phyloP scores from a whole-genome alignment of 192 early-diverging fungal species.

The Obelidium mucronatum region DNA sequence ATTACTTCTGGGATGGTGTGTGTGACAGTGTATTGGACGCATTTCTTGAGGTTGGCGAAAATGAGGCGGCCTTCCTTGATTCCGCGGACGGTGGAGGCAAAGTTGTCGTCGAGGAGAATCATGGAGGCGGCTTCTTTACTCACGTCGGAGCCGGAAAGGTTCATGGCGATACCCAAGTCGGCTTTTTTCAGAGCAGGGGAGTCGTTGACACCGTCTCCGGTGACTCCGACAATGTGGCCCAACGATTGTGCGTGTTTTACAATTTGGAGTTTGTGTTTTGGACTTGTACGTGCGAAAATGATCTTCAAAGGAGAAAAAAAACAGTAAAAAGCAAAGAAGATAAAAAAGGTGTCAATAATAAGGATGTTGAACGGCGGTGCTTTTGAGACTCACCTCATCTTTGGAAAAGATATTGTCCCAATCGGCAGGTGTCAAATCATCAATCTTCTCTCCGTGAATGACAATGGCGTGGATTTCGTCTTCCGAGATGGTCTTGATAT shows the following conservation, averaged over 20 bases:
- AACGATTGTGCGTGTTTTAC: constrained; percentile 88
- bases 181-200: constrained; percentile 96
- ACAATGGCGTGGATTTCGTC: constrained; percentile 90
- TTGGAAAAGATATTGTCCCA: constrained; percentile 96
- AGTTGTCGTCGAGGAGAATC: constrained; percentile 98
- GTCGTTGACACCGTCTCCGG: constrained; percentile 97
- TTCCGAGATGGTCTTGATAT: constrained; percentile 69
- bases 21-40: constrained; percentile 89
- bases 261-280: constrained; percentile 97
- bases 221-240: constrained; percentile 98
- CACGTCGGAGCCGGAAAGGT: constrained; percentile 92
- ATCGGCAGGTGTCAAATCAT: constrained; percentile 77
- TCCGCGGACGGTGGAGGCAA: constrained; percentile 91
- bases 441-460: constrained; percentile 91
- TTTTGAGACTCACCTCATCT: constrained; percentile 69
- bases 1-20: constrained; percentile 87
- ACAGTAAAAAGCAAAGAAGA: background rate
- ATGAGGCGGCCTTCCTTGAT: constrained; percentile 96
- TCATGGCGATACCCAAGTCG: constrained; percentile 98
- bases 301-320: constrained; percentile 48
- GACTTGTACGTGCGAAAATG: constrained; percentile 96
- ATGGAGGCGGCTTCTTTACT: constrained; percentile 76
- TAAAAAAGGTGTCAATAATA: background rate
- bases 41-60: constrained; percentile 96
- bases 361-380: background rate